phyloP scores from a whole-genome alignment of 495 filamentous ascomycete genomes.

The Penicillium paxilli region DNA sequence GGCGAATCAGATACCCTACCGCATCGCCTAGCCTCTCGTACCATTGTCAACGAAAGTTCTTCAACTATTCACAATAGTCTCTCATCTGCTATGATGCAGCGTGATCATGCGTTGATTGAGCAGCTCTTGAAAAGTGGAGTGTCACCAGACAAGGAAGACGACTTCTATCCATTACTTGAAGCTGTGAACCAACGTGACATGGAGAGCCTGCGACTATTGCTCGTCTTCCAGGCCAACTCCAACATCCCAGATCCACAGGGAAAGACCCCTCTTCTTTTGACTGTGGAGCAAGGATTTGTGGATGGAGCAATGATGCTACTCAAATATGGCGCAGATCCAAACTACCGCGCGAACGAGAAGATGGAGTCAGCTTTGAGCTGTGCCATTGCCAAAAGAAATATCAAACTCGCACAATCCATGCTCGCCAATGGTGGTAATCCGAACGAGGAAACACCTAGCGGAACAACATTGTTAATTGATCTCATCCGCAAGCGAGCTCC shows the following conservation, averaged over 20 bases:
- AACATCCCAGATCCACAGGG: constrained; percentile 41
- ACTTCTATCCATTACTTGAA: constrained; percentile 38
- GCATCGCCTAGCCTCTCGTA: neutral
- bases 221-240: constrained; percentile 49
- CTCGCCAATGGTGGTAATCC: constrained; percentile 49
- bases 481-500: constrained; percentile 46
- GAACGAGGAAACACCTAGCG: constrained; percentile 39
- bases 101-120: constrained; percentile 48
- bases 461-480: constrained; percentile 47
- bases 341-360: constrained; percentile 37
- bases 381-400: constrained; percentile 34
- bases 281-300: constrained; percentile 43
- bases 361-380: constrained; percentile 42
- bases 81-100: constrained; percentile 35
- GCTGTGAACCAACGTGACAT: constrained; percentile 44
- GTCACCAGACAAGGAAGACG: constrained; percentile 39
- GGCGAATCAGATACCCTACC: neutral
- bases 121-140: constrained; percentile 53
- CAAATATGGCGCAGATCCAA: constrained; percentile 52
- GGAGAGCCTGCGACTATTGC: constrained; percentile 46
- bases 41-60: neutral
- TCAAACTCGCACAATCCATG: constrained; percentile 43
- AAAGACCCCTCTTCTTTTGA: constrained; percentile 40
- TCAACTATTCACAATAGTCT: neutral
- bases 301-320: constrained; percentile 47